Evolutionary conservation across 768 basidiomycete genomes (phyloP).

Genomic region (Astraeus odoratus): DNA sequence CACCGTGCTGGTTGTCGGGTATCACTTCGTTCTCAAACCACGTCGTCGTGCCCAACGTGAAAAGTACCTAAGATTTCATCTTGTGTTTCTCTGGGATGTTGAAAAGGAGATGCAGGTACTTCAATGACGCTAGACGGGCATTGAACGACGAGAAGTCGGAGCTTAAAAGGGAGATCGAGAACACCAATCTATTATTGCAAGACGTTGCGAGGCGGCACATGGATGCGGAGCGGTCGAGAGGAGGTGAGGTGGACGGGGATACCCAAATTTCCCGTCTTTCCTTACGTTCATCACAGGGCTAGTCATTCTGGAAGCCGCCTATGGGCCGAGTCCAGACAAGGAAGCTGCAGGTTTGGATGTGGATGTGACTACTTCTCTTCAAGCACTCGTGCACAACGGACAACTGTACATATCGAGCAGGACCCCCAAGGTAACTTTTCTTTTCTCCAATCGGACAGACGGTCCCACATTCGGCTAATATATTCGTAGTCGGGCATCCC

Average conservation of each 20-base stretch:
- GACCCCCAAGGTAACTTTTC: constrained; percentile 54
- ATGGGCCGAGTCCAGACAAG: constrained; percentile 51
- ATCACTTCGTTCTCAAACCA: constrained; percentile 53
- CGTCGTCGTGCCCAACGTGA: constrained; percentile 46
- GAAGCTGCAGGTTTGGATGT: constrained; percentile 50
- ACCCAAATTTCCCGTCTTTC: constrained; percentile 5
- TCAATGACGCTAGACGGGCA: constrained; percentile 56
- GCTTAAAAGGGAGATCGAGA: constrained; percentile 54
- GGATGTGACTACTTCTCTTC: constrained; percentile 77
- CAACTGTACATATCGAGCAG: constrained; percentile 74
- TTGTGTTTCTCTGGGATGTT: constrained; percentile 9
- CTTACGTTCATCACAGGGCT: constrained; percentile 44
- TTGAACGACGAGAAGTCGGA: constrained; percentile 60
- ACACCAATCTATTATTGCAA: constrained; percentile 54
- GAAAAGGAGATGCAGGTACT: constrained; percentile 41
- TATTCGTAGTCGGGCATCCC: constrained; percentile 55
- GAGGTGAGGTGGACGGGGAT: constrained; percentile 41
- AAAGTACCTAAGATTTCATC: constrained; percentile 33
- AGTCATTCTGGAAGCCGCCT: constrained; percentile 68
- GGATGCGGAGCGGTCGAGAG: constrained; percentile 55
- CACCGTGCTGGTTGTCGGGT: constrained; percentile 43
- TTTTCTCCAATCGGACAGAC: background rate
- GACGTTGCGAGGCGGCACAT: constrained; percentile 61
- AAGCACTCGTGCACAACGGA: constrained; percentile 72
- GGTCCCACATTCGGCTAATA: constrained; percentile 3